phyloP scores from a whole-genome alignment of 129 eudicot species.

The Artemisia tridentata region DNA sequence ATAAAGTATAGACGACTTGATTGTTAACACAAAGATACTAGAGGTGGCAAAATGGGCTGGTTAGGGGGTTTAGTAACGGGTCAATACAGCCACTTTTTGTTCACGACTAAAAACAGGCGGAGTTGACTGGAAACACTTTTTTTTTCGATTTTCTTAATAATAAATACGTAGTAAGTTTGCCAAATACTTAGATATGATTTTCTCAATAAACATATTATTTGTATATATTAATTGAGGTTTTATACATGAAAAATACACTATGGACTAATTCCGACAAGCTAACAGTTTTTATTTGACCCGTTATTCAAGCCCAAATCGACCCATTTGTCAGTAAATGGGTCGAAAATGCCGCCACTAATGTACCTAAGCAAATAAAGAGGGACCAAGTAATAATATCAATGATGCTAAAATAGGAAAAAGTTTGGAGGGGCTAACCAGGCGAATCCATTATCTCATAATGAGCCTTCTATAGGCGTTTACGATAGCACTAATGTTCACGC shows the following conservation, averaged over 20 bases:
- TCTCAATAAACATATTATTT: not conserved
- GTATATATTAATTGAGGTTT: not conserved
- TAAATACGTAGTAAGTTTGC: too few relatives aligned
- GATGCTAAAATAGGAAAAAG: slow-evolving; percentile 6
- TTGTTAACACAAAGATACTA: not conserved
- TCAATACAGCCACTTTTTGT: not conserved
- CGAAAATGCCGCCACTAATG: not conserved
- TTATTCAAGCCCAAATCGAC: not conserved
- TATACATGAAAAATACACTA: not conserved
- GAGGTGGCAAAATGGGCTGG: not conserved
- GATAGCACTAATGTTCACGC: slow-evolving; percentile 19
- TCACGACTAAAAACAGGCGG: not conserved
- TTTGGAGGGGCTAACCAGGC: slow-evolving; percentile 38
- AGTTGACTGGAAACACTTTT: not conserved
- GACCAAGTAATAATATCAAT: not conserved
- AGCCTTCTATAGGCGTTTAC: slow-evolving; percentile 26
- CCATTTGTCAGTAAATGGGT: not conserved
- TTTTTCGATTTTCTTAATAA: not conserved
- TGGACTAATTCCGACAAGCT: not conserved
- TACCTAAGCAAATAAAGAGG: not conserved
- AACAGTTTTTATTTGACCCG: not conserved
- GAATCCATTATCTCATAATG: slow-evolving; percentile 47
- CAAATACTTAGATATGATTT: too few relatives aligned
- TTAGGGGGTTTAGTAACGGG: not conserved
- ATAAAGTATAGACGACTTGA: slow-evolving; percentile 8